Percentiles rank a stretch among this genome's conserved stretches.
phyloP scores from a whole-genome alignment of 2,329 filamentous ascomycete species.

The Aquanectria penicillioides region DNA sequence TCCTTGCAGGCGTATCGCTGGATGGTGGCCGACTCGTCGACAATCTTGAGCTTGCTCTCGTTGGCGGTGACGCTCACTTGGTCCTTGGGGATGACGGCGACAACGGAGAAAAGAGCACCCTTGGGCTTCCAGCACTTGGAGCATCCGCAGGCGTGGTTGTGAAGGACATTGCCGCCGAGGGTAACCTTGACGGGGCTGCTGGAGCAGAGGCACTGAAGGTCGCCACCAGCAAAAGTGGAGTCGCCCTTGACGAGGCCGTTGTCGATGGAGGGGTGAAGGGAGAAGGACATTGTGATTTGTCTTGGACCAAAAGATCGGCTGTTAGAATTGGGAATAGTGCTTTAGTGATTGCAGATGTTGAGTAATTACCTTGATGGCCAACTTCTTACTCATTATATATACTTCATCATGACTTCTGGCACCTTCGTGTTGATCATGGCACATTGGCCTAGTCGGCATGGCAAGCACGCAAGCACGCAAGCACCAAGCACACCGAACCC shows the following conservation, averaged over 20 bases:
- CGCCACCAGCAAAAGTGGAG: conserved; percentile 66
- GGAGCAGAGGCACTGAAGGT: conserved; percentile 69
- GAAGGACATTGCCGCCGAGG: conserved; percentile 66
- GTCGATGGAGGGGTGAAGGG: conserved; percentile 70
- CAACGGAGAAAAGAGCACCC: conserved; percentile 71
- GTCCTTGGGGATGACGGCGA: conserved; percentile 68
- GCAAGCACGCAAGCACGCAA: too few relatives aligned
- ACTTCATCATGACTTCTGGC: too few relatives aligned
- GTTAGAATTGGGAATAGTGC: too few relatives aligned
- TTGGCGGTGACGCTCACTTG: conserved; percentile 67
- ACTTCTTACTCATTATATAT: too few relatives aligned
- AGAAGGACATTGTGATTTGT: conserved; percentile 40
- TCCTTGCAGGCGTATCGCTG: conserved; percentile 68
- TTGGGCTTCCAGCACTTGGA: conserved; percentile 78
- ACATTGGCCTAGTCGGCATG: too few relatives aligned
- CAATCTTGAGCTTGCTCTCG: conserved; percentile 63
- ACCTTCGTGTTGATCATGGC: too few relatives aligned
- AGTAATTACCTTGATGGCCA: too few relatives aligned
- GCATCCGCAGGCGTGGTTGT: conserved; percentile 78
- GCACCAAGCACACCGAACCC: too few relatives aligned
- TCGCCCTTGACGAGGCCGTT: conserved; percentile 68
- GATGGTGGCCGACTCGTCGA: conserved; percentile 67
- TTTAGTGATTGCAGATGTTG: too few relatives aligned
- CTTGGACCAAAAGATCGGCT: too few relatives aligned
- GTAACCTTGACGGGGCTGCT: conserved; percentile 66